Evolutionary conservation across 2,329 filamentous ascomycete genomes (phyloP), one percentile per base, ranked within the genome.

Genomic region (Cladosporium cucumerinum): DNA sequence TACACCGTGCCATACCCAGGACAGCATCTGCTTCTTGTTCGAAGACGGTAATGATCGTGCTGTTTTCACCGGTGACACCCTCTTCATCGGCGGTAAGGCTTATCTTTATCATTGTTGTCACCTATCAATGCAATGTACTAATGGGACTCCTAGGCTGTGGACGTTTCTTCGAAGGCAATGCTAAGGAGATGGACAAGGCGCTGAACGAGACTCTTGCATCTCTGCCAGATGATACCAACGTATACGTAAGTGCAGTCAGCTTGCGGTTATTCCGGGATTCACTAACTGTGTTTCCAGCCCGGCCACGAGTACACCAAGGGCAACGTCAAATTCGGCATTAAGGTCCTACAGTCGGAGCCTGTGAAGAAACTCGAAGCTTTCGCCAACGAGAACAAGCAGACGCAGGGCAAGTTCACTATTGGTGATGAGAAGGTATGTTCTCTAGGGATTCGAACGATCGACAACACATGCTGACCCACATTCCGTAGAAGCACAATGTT

Each of bases 281-380:
- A 21, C 51, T 54, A 18, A 64, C n/a, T 7, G 3, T 3, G 2
- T 16, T 2, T 25, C 0, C 67, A 94, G 89, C 93, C 94, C 21
- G 95, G 95, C 4, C 95, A 99, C 73, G 95, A 98, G 78, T 99
- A 99, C 80, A 99, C 95, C n/a, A 97, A 95, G 79, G 86, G 89
- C 60, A 99, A 99, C 74, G 92, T 95, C 73, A 92, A 92, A 76
- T 99, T 99, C 75, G 89, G 87, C 57, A 80, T 90, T 66, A 89
- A 89, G 2, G 89, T 98, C 18, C 81, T 89, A 64, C 87, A 91
- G 72, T 90, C 86, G 49, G 88, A 91, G 57, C 83, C 91, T 0
- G 87, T 97, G 68, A 88, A 90, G 82, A 90, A 88, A 71, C 83
- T 99, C 34, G 82, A 91, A 69, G 82, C 84, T 0, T 97, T 92